Conservation (phyloP, 1,284 basidiomycete genomes). For the Fomes fomentarius region DNA sequence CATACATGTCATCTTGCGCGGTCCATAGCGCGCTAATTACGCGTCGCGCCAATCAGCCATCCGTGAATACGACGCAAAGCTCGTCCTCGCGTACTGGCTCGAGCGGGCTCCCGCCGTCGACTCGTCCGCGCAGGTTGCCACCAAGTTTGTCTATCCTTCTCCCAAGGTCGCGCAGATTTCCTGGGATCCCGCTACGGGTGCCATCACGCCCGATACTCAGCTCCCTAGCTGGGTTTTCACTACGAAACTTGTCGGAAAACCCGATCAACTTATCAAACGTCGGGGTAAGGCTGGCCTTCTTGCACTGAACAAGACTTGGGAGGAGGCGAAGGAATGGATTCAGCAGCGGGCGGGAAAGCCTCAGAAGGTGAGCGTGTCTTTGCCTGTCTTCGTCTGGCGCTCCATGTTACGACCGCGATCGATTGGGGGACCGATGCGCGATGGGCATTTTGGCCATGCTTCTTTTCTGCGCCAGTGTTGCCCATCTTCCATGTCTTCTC, state of each 20-base stretch:
- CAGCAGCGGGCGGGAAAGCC: slow-evolving; percentile 90
- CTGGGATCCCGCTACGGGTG: slow-evolving; percentile 85
- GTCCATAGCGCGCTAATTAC: slow-evolving; percentile 1
- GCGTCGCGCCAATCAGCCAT: slow-evolving; percentile 60
- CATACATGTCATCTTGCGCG: neutral
- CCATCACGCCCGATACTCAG: slow-evolving; percentile 79
- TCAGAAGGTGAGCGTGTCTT: slow-evolving; percentile 66
- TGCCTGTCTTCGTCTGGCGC: slow-evolving; percentile 19
- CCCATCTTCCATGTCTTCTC: neutral
- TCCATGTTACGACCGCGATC: slow-evolving; percentile 4
- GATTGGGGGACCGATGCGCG: slow-evolving; percentile 4
- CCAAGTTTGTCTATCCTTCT: slow-evolving; percentile 66
- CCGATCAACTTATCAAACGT: slow-evolving; percentile 99
- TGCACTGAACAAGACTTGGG: slow-evolving; percentile 92
- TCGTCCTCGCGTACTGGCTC: slow-evolving; percentile 93
- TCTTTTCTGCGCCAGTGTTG: neutral
- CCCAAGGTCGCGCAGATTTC: slow-evolving; percentile 81
- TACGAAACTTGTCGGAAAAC: slow-evolving; percentile 90
- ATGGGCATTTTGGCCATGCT: slow-evolving; percentile 1
- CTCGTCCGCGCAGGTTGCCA: slow-evolving; percentile 53
- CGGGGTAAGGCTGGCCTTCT: slow-evolving; percentile 98
- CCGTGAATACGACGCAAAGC: slow-evolving; percentile 94
- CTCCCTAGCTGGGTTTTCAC: slow-evolving; percentile 87
- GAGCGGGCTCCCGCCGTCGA: slow-evolving; percentile 77
- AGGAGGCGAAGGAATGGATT: slow-evolving; percentile 88